Evolutionary conservation across 1,284 basidiomycete species (phyloP).

Genomic region (Trichosporon coremiiforme): DNA sequence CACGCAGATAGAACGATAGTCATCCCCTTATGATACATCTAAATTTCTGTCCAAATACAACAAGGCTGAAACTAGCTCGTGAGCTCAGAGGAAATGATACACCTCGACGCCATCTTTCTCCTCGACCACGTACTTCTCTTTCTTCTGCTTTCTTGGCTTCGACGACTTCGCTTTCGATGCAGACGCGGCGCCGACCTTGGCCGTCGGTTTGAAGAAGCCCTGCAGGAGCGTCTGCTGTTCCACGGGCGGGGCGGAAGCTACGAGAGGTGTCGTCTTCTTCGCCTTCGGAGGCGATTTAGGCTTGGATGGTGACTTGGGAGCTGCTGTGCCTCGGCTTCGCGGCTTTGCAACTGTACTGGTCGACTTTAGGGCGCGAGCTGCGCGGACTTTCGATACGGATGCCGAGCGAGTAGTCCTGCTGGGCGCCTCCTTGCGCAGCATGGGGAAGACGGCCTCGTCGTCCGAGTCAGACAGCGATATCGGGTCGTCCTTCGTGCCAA

Average conservation of each 20-base stretch:
- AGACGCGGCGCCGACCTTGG: background rate
- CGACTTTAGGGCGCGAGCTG: background rate
- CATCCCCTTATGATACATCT: constrained; percentile 2
- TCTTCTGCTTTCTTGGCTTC: background rate
- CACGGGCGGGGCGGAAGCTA: no score
- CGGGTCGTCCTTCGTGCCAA: constrained; percentile 12
- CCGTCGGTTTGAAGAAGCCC: constrained; percentile 1
- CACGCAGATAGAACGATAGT: background rate
- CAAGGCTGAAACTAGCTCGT: no score
- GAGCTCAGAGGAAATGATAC: constrained; percentile 7
- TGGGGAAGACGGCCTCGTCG: background rate
- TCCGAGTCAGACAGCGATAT: constrained; percentile 8
- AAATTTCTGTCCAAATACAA: background rate
- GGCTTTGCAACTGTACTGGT: background rate
- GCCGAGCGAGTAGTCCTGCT: no score
- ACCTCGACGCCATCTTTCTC: constrained; percentile 7
- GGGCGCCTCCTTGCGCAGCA: background rate
- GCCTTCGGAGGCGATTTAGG: background rate
- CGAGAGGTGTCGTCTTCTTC: background rate
- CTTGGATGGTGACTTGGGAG: background rate
- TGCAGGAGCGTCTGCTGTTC: background rate
- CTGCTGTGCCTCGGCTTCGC: no score
- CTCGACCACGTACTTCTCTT: background rate
- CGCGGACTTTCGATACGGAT: no score
- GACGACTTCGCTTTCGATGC: no score